A percentile compares a stretch with the other conserved stretches of the same genome.
Evolutionary conservation across 2,329 filamentous ascomycete species (phyloP).

Genomic region (Ophiocordyceps camponoti-floridani): DNA sequence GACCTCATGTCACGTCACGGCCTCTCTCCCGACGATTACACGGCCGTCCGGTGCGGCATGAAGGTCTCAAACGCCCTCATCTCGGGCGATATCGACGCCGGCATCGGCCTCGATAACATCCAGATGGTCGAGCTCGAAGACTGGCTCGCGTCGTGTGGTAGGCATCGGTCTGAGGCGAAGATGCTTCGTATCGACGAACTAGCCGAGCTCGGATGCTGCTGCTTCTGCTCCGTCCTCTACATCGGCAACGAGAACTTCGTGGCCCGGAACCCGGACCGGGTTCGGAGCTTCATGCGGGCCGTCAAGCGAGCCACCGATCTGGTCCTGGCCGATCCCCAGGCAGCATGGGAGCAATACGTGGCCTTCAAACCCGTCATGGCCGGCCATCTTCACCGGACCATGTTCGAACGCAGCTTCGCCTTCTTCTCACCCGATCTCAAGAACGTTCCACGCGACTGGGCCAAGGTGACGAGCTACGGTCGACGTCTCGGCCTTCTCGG

Average conservation of each 20-base stretch:
- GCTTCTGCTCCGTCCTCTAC: slow-evolving; percentile 69
- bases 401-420: slow-evolving; percentile 62
- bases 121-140: slow-evolving; percentile 72
- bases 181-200: slow-evolving; percentile 72
- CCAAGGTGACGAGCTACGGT: slow-evolving; percentile 60
- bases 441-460: slow-evolving; percentile 60
- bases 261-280: slow-evolving; percentile 44
- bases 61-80: slow-evolving; percentile 65
- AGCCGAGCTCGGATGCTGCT: slow-evolving; percentile 65
- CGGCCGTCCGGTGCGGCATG: slow-evolving; percentile 63
- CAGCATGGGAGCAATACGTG: slow-evolving; percentile 50
- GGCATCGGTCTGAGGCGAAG: slow-evolving; percentile 49
- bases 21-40: slow-evolving; percentile 57
- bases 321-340: slow-evolving; percentile 43
- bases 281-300: slow-evolving; percentile 49
- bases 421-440: slow-evolving; percentile 60
- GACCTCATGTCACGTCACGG: slow-evolving; percentile 64
- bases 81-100: slow-evolving; percentile 53
- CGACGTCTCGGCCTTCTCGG: slow-evolving; percentile 53
- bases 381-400: slow-evolving; percentile 53
- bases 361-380: slow-evolving; percentile 57
- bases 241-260: slow-evolving; percentile 62
- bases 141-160: slow-evolving; percentile 47
- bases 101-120: slow-evolving; percentile 62
- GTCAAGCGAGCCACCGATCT: slow-evolving; percentile 60